Percentiles rank a stretch among this genome's conserved stretches.
phyloP scores from a whole-genome alignment of 345 rosid species.

The Isatis tinctoria region DNA sequence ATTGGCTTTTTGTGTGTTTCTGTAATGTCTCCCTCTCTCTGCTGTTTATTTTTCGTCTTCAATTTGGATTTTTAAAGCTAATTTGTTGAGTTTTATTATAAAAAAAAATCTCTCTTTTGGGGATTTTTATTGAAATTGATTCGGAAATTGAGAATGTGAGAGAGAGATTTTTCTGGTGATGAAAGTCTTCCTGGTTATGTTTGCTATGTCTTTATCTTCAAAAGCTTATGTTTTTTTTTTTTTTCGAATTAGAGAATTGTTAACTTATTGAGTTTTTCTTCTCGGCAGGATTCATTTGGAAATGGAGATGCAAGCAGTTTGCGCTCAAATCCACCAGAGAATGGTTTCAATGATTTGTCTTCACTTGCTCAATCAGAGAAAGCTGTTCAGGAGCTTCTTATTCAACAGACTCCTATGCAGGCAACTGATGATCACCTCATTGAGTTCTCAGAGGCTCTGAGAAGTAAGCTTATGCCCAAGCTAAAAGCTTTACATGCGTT shows the following conservation, averaged over 20 bases:
- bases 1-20: not conserved
- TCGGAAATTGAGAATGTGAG: not conserved
- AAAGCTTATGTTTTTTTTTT: not conserved
- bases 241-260: not conserved
- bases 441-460: slow-evolving; percentile 91
- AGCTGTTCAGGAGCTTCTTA: slow-evolving; percentile 80
- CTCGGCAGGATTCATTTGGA: slow-evolving; percentile 40
- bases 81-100: not conserved
- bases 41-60: not conserved
- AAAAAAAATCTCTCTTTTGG: not conserved
- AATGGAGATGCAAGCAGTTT: slow-evolving; percentile 50
- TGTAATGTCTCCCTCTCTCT: not conserved
- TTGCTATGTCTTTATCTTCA: not conserved
- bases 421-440: slow-evolving; percentile 83
- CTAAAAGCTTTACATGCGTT: not conserved
- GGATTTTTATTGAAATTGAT: not conserved
- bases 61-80: slow-evolving; percentile 4
- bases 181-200: not conserved
- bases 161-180: no score
- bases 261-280: not conserved
- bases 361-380: slow-evolving; percentile 70
- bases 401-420: slow-evolving; percentile 64
- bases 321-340: slow-evolving; percentile 40
- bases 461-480: slow-evolving; percentile 55
- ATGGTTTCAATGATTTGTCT: slow-evolving; percentile 44